These are phyloP conservation scores for Plantago major DNA, from an alignment of 257 asterid species.

Conservation along the genomic window DNA sequence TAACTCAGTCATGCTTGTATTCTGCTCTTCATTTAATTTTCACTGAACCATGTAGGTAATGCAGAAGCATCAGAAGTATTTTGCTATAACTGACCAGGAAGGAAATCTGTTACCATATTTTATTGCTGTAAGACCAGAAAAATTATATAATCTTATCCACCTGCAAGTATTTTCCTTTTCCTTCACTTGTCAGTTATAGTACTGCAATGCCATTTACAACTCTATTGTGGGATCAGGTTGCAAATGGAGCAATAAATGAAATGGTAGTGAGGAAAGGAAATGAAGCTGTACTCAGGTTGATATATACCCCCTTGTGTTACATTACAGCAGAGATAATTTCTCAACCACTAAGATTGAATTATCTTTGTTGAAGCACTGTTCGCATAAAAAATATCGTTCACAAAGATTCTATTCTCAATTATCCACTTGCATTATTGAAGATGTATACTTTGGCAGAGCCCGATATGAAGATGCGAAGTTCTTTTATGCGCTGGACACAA, in stretches of 20 bases:
- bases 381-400: conserved; percentile 1
- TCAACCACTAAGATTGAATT: conserved; percentile 14
- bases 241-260: conserved; percentile 88
- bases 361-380: conserved; percentile 6
- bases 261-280: conserved; percentile 82
- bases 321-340: background rate
- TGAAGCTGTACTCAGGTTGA: conserved; percentile 94
- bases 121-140: conserved; percentile 60
- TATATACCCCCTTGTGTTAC: conserved; percentile 11
- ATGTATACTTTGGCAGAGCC: conserved; percentile 54
- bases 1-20: background rate
- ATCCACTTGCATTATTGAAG: conserved; percentile 14
- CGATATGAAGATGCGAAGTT: conserved; percentile 98
- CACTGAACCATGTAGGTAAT: conserved; percentile 61
- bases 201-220: conserved; percentile 10
- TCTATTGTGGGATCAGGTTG: conserved; percentile 52
- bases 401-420: background rate
- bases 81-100: conserved; percentile 66
- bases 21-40: background rate
- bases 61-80: conserved; percentile 98
- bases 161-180: background rate
- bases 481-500: conserved; percentile 89
- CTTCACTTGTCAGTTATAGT: conserved; percentile 7
- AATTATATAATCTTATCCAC: conserved; percentile 10
- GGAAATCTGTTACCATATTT: conserved; percentile 79